phyloP scores from a whole-genome alignment of 2,329 filamentous ascomycete genomes.

The Daldinia eschscholtzii region DNA sequence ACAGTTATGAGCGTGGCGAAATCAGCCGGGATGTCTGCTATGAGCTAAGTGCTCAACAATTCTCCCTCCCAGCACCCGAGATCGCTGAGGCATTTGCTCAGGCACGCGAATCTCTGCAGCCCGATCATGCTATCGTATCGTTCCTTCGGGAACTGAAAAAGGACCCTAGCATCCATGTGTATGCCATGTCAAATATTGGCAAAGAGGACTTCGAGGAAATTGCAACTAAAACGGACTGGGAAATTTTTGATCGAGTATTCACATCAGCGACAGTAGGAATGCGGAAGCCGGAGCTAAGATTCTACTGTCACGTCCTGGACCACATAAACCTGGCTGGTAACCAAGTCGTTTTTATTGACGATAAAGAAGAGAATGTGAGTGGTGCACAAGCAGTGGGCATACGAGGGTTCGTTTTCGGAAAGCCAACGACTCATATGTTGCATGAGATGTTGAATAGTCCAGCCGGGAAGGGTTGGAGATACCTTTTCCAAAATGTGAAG shows the following conservation, averaged over 20 bases:
- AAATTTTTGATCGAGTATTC: not conserved
- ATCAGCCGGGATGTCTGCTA: not conserved
- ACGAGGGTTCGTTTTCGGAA: not conserved
- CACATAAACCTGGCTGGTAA: not conserved
- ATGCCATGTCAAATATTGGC: not conserved
- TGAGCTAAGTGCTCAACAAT: not conserved
- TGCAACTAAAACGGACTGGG: not conserved
- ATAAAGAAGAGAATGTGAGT: not conserved
- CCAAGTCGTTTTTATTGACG: not conserved
- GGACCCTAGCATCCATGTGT: not conserved
- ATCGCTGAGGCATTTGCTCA: not conserved
- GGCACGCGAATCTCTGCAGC: not conserved
- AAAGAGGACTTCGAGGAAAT: slow-evolving; percentile 1
- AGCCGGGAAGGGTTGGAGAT: not conserved
- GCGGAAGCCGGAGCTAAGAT: not conserved
- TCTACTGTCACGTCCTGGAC: not conserved
- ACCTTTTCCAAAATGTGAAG: not conserved
- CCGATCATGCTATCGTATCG: not conserved
- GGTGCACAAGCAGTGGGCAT: not conserved
- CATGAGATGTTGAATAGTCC: not conserved
- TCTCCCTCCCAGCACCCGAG: not conserved
- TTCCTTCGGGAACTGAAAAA: not conserved
- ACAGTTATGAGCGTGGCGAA: not conserved
- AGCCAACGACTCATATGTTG: not conserved
- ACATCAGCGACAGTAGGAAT: not conserved